These are phyloP conservation scores for Cladosporium sp. DNA, from an alignment of 2,329 filamentous ascomycete genomes.

Conservation along the genomic window DNA sequence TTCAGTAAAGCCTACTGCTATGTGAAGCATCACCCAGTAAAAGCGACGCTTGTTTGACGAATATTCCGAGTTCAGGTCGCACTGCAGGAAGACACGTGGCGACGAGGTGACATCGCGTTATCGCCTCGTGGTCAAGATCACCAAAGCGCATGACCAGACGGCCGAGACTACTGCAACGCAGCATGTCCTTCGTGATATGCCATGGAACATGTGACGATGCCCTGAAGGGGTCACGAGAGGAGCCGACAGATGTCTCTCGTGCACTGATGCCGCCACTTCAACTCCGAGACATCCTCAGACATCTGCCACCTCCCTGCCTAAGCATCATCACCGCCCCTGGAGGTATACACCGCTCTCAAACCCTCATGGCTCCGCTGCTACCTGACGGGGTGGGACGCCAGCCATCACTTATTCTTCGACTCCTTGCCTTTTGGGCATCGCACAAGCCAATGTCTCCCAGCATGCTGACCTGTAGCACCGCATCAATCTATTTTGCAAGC, in stretches of 20 bases:
- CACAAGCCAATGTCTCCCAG: slow-evolving; percentile 8
- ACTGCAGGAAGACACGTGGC: slow-evolving; percentile 1
- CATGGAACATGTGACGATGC: neutral
- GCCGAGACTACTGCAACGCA: neutral
- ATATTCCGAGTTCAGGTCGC: neutral
- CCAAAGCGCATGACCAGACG: neutral
- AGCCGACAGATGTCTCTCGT: neutral
- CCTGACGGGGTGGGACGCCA: neutral
- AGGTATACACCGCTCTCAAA: neutral
- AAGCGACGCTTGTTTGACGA: neutral
- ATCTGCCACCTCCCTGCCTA: neutral
- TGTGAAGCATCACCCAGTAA: neutral
- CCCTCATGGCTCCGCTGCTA: neutral
- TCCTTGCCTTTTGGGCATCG: neutral
- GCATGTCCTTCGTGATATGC: neutral
- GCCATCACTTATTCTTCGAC: neutral
- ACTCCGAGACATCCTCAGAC: slow-evolving; percentile 3
- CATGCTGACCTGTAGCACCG: slow-evolving; percentile 3
- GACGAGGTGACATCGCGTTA: neutral
- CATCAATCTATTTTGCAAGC: neutral
- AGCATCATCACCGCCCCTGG: neutral
- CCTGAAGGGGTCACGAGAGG: neutral
- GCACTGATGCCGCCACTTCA: neutral
- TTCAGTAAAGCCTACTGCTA: neutral
- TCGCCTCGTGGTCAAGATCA: neutral